These are phyloP conservation scores for Fraxinus ornus DNA, from an alignment of 305 asterid species.

Conservation along the genomic window DNA sequence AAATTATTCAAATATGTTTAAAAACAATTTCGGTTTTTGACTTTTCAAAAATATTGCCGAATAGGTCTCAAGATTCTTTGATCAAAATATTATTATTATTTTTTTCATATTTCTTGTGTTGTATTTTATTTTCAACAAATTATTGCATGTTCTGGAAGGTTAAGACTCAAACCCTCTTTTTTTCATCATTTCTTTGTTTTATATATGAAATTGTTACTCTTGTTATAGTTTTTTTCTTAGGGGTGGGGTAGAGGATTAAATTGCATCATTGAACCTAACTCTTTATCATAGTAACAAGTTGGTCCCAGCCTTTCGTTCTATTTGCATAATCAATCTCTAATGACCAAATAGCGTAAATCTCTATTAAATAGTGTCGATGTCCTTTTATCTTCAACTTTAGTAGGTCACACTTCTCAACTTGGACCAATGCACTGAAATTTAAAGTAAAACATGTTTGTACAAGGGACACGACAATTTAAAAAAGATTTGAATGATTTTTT, in stretches of 20 bases:
- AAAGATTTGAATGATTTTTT: background rate
- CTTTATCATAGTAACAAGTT: background rate
- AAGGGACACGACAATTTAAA: background rate
- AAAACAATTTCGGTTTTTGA: background rate
- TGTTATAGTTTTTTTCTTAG: background rate
- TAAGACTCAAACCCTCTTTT: conserved; percentile 8
- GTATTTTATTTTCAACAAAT: background rate
- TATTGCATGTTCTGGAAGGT: conserved; percentile 17
- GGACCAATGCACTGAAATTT: background rate
- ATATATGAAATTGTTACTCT: conserved; percentile 9
- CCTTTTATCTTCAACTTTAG: background rate
- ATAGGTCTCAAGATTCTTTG: background rate
- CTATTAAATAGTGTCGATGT: background rate
- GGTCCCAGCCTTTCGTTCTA: background rate
- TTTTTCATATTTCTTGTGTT: background rate
- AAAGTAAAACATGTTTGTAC: background rate
- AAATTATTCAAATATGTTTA: background rate
- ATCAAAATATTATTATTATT: background rate
- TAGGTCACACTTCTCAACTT: background rate
- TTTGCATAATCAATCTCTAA: background rate
- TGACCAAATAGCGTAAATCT: background rate
- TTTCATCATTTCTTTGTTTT: conserved; percentile 3
- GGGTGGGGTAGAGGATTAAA: background rate
- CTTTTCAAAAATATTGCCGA: background rate
- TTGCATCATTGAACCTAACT: background rate